Base-by-base conservation (phyloP, 2,329 filamentous ascomycete genomes). In the Epichloe hybrida region DNA sequence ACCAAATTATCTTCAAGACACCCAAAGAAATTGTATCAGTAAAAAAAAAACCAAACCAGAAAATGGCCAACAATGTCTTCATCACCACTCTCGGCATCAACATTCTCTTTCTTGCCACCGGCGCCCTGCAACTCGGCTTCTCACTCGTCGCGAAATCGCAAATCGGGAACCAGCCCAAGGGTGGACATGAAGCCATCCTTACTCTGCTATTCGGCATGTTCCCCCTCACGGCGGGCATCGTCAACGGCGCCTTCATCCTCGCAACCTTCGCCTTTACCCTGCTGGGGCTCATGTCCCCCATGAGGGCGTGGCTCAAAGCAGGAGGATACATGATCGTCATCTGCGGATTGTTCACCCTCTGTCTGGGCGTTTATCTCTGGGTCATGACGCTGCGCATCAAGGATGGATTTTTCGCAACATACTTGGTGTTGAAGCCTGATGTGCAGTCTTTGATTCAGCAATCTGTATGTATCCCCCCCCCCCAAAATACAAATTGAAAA, bases 161-260 rank as follows among this genome's bases (percentile, higher is more conserved):
- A 52, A 67, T 70, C 62, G 65, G 69, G 62, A 62, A 74, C 54
- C 47, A 56, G 12, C 68, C 75, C 35, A 61, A 58, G 4, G 66
- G 72, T 42, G 77, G 77, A 50, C 59, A 64, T 50, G 66, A 75
- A 51, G 75, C 73, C 31, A 73, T 73, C 34, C 69, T 72, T 51
- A 69, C 76, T 55, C 63, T 80, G 41, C 62, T 80, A 21, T 77
- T 78, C 62, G 69, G 72, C 56, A 62, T 64, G 34, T 78, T 80
- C 51, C 77, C 77, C 9, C 64, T 81, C 48, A 71, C 70, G 77
- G 85, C 81, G 49, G 84, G 81, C 53, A 80, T 90, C 55, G 81
- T 75, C 61, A 90, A 90, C 65, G 78, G 82, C 54, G 73, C 82
- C 59, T 72, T 90, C 61, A 77, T 89, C 63, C 81, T 91, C 65